Evolutionary conservation across 345 rosid species (phyloP), one percentile per base, ranked within the genome.

Genomic region (Bruguiera parviflora): DNA sequence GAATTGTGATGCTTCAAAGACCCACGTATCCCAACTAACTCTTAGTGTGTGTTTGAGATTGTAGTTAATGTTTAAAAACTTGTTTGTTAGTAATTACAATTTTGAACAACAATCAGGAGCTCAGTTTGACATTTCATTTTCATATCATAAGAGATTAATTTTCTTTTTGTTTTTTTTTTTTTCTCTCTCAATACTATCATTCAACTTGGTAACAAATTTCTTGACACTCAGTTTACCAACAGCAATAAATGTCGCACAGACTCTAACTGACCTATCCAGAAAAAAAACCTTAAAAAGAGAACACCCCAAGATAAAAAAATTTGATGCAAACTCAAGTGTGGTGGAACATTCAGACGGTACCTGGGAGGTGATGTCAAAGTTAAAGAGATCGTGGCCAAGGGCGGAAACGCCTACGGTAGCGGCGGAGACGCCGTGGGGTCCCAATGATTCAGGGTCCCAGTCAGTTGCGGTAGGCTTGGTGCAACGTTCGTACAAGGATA

Each of bases 311-410:
- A 0, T n/a, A 21, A n/a, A 24, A n/a, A 24, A 61, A 19, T 7
- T 6, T 3, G 22, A 3, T 10, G 59, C 11, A 22, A 56, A 2
- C 24, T 8, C 29, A 55, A 22, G 37, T 63, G 43, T 37, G 10
- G 35, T 5, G 35, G 16, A 58, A 21, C 20, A 20, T 9, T 1
- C 1, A n/a, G 16, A 53, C 21, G 13, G 39, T 71, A 91, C 98
- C 88, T 84, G 84, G 49, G 98, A 92, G 75, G 82, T 92, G 86
- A 76, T 81, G 53, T 95, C 96, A 66, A 92, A 95, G 83, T 81
- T 69, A 49, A 73, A 73, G 67, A 95, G 82, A 83, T 95, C 96
- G 13, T 70, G 89, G 37, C 94, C 88, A 68, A 95, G 89, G 78
- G 91, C 92, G 27, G 94, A 90, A 68, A 90, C 92, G 8, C 91